Base-by-base conservation (phyloP, 192 early-diverging fungal genomes). In the Entomortierella chlamydospora region DNA sequence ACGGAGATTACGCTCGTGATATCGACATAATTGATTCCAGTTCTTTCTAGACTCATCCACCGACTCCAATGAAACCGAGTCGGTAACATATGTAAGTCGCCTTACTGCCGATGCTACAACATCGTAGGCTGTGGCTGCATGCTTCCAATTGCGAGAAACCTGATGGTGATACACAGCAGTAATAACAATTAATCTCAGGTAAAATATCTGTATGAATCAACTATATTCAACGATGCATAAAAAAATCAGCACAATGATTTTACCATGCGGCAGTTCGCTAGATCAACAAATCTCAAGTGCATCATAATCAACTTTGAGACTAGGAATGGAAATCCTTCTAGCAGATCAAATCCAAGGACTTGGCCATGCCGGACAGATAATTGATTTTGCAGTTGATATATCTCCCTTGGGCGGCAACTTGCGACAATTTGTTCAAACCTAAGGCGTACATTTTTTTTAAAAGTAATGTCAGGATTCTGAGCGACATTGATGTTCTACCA, bases 1-100 rank as follows among this genome's bases (percentile, higher is more conserved):
- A n/a, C 61, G 54, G 30, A 59, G 5, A 28, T 61, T 57, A 17
- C 78, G 63, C 15, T 81, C 68, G 22, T 72, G 57, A 42, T 54
- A 72, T 4, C 78, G 58, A 20, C 78, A 78, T 4, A 78, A 55
- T 41, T 53, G 60, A 22, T 78, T 78, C 74, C 74, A 78, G 50
- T 78, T 78, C 26, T 26, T 26, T 20, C 5, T 39, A 2, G 58
- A 51, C 34, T 33, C 39, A 25, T 78, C 67, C 39, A 49, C 49
- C 0, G 55, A n/a, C 2, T 64, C 61, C 23, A 64, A 18, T 20
- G 30, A 31, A 30, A 72, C n/a, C 7, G 23, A 22, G 37, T 72
- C 70, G 17, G 56, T 61, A 1, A 28, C 31, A 42, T 37, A 61
- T n/a, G 61, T 60, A 15, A 78, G 49, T 42, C 50, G 22, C 17